Conservation (phyloP, 2,329 filamentous ascomycete genomes). For the Colletotrichum viniferum region DNA sequence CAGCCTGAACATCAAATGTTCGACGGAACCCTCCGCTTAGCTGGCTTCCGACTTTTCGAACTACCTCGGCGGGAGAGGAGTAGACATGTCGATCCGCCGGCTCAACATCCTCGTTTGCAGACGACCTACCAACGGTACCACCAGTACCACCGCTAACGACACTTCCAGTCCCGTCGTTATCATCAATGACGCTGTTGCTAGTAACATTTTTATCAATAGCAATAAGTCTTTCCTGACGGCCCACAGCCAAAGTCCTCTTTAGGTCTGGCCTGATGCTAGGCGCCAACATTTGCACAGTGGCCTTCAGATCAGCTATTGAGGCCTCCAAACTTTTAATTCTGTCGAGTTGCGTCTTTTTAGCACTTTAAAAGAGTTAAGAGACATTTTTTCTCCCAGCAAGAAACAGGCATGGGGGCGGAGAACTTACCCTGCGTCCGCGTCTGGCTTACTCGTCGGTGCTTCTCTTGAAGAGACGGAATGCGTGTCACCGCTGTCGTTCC, state of each 20-base stretch:
- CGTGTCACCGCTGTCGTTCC: conserved; percentile 19
- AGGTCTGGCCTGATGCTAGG: not conserved
- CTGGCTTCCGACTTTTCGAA: conserved; percentile 15
- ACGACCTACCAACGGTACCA: not conserved
- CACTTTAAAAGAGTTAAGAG: not conserved
- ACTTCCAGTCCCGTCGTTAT: not conserved
- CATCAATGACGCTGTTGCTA: not conserved
- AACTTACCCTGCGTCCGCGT: conserved; percentile 9
- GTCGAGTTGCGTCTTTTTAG: not conserved
- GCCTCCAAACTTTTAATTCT: conserved; percentile 13
- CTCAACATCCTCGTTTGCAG: conserved; percentile 8
- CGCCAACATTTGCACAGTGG: conserved; percentile 9
- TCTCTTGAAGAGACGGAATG: conserved; percentile 9
- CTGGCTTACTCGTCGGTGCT: not conserved
- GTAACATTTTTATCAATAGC: not conserved
- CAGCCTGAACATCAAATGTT: conserved; percentile 11
- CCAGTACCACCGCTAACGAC: not conserved
- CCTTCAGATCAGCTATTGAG: conserved; percentile 7
- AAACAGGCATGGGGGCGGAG: not conserved
- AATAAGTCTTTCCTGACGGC: not conserved
- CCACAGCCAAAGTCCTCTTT: not conserved
- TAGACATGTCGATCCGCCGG: conserved; percentile 15
- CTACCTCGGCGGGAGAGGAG: conserved; percentile 13
- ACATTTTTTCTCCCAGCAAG: not conserved
- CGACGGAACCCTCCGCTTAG: conserved; percentile 13